These are phyloP conservation scores for Athelia psychrophila DNA, from an alignment of 1,284 basidiomycete genomes.

Conservation along the genomic window DNA sequence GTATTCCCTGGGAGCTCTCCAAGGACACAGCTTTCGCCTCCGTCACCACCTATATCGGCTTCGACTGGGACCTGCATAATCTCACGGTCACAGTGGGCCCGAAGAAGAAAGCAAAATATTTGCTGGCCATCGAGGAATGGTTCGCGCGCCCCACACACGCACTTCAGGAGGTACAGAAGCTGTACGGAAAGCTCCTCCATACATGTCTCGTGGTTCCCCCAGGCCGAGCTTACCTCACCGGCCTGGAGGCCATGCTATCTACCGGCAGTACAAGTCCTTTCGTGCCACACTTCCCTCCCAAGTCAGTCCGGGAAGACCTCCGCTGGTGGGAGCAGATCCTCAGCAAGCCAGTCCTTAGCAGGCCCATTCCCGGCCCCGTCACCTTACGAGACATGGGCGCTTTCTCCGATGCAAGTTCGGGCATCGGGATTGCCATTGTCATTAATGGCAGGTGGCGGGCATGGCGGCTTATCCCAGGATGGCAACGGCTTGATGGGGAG, in stretches of 20 bases:
- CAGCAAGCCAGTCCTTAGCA: slow-evolving; percentile 1
- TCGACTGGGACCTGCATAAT: slow-evolving; percentile 26
- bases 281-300: slow-evolving; percentile 19
- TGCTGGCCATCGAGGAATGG: slow-evolving; percentile 18
- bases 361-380: slow-evolving; percentile 24
- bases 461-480: slow-evolving; percentile 7
- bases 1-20: slow-evolving; percentile 27
- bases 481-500: slow-evolving; percentile 1
- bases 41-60: slow-evolving; percentile 25
- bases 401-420: slow-evolving; percentile 14
- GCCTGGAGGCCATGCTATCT: slow-evolving; percentile 23
- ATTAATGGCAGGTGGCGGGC: slow-evolving; percentile 7
- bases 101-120: slow-evolving; percentile 10
- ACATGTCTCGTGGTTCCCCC: slow-evolving; percentile 20
- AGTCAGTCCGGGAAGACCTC: slow-evolving; percentile 21
- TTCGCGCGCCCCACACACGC: slow-evolving; percentile 8
- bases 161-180: slow-evolving; percentile 22
- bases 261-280: slow-evolving; percentile 21
- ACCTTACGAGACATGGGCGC: slow-evolving; percentile 18
- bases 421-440: slow-evolving; percentile 8
- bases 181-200: slow-evolving; percentile 34
- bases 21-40: slow-evolving; percentile 27
- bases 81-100: slow-evolving; percentile 3
- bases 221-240: slow-evolving; percentile 29
- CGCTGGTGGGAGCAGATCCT: slow-evolving; percentile 34